Conservation (phyloP, 352 stramenopile genomes). For the Blastocystis sp. region DNA sequence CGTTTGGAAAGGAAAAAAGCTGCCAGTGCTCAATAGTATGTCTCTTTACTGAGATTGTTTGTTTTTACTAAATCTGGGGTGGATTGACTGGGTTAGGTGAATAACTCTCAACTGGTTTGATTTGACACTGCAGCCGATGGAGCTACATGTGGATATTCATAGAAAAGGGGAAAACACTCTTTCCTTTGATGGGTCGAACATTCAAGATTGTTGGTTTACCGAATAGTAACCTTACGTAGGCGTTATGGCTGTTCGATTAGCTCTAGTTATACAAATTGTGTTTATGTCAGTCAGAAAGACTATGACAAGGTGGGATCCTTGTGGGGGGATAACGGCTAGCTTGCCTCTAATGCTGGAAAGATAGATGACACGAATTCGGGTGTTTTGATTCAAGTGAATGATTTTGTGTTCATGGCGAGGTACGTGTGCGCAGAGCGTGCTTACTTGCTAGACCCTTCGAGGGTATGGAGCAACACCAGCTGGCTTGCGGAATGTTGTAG, state of each 20-base stretch:
- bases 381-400: conserved; percentile 50
- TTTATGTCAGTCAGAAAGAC: conserved; percentile 33
- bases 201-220: conserved; percentile 32
- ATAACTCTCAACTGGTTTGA: too few relatives aligned
- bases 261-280: conserved; percentile 58
- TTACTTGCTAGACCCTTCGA: conserved; percentile 15
- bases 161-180: too few relatives aligned
- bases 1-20: conserved; percentile 27
- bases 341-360: conserved; percentile 22
- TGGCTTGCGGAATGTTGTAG: conserved; percentile 53
- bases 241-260: neutral
- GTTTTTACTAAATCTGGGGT: too few relatives aligned
- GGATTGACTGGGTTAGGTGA: too few relatives aligned
- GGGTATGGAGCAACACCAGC: neutral
- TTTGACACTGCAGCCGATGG: too few relatives aligned
- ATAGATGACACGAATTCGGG: conserved; percentile 41
- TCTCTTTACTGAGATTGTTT: too few relatives aligned
- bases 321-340: neutral
- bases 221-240: conserved; percentile 20
- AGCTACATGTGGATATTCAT: too few relatives aligned
- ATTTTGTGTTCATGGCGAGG: conserved; percentile 54
- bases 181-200: neutral
- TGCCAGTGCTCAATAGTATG: too few relatives aligned
- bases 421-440: neutral
- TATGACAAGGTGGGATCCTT: conserved; percentile 28